phyloP scores from a whole-genome alignment of 2,329 filamentous ascomycete species.

The Aspergillus vadensis region DNA sequence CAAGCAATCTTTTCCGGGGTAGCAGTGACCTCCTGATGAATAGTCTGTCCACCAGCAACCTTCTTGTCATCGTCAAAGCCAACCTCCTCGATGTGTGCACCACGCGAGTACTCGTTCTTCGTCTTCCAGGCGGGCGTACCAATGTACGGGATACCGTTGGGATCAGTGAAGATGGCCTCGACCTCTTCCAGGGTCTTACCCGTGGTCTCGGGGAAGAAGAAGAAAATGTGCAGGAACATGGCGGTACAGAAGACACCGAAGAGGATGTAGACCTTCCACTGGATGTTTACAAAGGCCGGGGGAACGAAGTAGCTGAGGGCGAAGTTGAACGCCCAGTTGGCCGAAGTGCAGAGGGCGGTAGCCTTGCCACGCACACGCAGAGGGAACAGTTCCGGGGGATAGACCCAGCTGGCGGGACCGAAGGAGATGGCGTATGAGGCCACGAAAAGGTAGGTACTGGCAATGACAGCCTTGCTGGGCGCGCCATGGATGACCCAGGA shows the following conservation, averaged over 20 bases:
- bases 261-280: conserved; percentile 68
- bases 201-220: conserved; percentile 68
- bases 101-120: conserved; percentile 31
- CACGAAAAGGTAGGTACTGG: conserved; percentile 73
- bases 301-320: conserved; percentile 59
- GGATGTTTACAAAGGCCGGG: conserved; percentile 58
- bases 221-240: conserved; percentile 67
- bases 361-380: conserved; percentile 65
- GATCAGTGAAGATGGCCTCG: conserved; percentile 65
- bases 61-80: conserved; percentile 34
- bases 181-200: conserved; percentile 77
- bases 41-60: conserved; percentile 8
- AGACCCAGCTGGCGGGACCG: conserved; percentile 62
- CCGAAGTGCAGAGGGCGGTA: conserved; percentile 61
- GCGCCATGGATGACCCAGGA: conserved; percentile 44
- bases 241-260: conserved; percentile 72
- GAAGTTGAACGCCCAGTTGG: conserved; percentile 66
- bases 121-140: conserved; percentile 45
- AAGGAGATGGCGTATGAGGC: conserved; percentile 67
- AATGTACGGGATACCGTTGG: conserved; percentile 38
- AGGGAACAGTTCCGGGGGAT: conserved; percentile 65
- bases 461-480: conserved; percentile 66
- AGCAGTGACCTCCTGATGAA: conserved; percentile 9
- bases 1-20: neutral
- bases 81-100: conserved; percentile 32